Evolutionary conservation across 2,329 filamentous ascomycete species (phyloP), one percentile per base, ranked within the genome.

Genomic region (Elsinoe necatrix): DNA sequence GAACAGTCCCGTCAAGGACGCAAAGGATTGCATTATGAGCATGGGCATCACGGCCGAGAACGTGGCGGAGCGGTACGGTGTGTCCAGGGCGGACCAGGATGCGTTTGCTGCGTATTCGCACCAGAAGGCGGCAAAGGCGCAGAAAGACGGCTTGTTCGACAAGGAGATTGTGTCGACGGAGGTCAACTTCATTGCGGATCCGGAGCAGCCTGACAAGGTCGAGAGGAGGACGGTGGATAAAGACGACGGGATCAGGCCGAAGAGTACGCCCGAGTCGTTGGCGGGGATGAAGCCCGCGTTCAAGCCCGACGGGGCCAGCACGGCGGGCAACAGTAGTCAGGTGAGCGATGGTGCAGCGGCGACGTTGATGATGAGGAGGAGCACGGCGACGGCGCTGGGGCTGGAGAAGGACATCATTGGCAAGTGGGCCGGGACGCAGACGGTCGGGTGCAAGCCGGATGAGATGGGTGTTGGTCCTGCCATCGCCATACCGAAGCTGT

Each of bases 381-480:
- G 81, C 63, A 91, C 85, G 0, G 90, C 90, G 0, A 81, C 80
- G 0, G 80, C 82, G 56, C 79, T 95, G 0, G 89, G 89, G 0
- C 76, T 95, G 0, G 72, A 76, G 12, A 77, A 75, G 4, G 76
- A 75, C 25, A 88, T 95, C 65, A 83, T 95, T 58, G 91, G 86
- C 34, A 89, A 87, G 69, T 96, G 91, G 76, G 87, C 90, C 0
- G 85, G 81, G 0, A 85, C 87, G 1, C 79, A 83, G 27, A 84
- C 88, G 9, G 82, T 84, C 0, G 91, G 92, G 11, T 95, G 89
- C 68, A 78, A 77, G 54, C 91, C 92, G 0, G 89, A 95, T 66
- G 90, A 95, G 78, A 96, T 97, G 92, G 91, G 92, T 37, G 78
- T 96, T 58, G 91, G 92, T 0, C 91, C 92, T 0, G 89, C 89